These are phyloP conservation scores for Nakazawaea holstii DNA, from an alignment of 805 yeast species.

Conservation along the genomic window DNA sequence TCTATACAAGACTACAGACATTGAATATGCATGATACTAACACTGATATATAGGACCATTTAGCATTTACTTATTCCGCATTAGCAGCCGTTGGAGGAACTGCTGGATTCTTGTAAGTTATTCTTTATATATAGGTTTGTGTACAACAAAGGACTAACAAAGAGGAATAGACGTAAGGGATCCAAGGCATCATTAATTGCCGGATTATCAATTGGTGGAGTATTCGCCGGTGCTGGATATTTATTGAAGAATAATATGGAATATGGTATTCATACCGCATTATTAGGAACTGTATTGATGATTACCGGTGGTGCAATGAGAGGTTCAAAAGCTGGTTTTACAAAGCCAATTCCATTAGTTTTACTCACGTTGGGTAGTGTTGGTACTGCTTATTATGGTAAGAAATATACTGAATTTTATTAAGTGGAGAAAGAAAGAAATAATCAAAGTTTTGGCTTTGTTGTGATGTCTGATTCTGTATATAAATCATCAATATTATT, in stretches of 20 bases:
- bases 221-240: conserved; percentile 71
- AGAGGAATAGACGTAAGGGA: conserved; percentile 43
- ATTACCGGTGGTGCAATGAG: conserved; percentile 71
- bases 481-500: neutral
- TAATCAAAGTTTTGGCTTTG: neutral
- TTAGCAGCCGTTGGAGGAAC: conserved; percentile 66
- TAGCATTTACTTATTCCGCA: conserved; percentile 66
- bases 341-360: conserved; percentile 71
- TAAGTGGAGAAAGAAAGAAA: no score
- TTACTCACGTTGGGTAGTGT: conserved; percentile 59
- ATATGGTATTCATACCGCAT: conserved; percentile 76
- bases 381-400: conserved; percentile 63
- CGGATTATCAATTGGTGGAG: conserved; percentile 56
- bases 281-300: conserved; percentile 63
- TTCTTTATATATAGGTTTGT: neutral
- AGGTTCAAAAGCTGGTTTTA: conserved; percentile 50
- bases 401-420: conserved; percentile 73
- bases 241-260: conserved; percentile 67
- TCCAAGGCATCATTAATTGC: conserved; percentile 79
- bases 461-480: neutral
- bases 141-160: neutral
- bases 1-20: neutral
- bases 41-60: conserved; percentile 52
- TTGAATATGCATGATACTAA: neutral
- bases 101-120: conserved; percentile 52